These are phyloP conservation scores for Fusarium sulawesiense DNA, from an alignment of 2,329 filamentous ascomycete species.

Conservation along the genomic window DNA sequence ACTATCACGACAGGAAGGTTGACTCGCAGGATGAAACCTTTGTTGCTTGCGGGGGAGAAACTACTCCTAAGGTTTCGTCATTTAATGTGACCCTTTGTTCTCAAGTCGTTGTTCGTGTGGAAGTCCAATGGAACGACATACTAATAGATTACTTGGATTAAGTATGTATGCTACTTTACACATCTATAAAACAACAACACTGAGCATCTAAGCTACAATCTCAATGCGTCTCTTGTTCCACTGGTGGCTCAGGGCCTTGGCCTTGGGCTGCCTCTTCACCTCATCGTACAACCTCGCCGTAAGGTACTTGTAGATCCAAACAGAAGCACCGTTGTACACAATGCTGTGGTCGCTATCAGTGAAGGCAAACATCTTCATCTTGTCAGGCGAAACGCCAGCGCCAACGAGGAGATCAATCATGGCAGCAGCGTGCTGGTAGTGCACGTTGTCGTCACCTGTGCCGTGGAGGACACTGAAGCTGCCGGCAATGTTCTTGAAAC, in stretches of 20 bases:
- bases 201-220: background rate
- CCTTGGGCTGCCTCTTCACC: conserved; percentile 63
- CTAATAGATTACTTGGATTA: background rate
- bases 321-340: conserved; percentile 64
- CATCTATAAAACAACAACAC: background rate
- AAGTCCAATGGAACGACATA: no score
- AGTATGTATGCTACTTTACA: background rate
- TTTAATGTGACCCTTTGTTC: rapidly evolving
- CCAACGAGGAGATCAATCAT: conserved; percentile 71
- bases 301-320: conserved; percentile 72
- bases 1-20: background rate
- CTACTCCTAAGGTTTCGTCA: no score
- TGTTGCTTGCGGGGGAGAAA: background rate
- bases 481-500: conserved; percentile 72
- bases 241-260: conserved; percentile 47
- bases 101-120: no score
- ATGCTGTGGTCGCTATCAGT: conserved; percentile 75
- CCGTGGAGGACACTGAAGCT: conserved; percentile 73
- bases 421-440: conserved; percentile 74
- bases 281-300: conserved; percentile 71
- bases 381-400: conserved; percentile 67
- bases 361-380: conserved; percentile 73
- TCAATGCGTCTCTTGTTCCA: conserved; percentile 47
- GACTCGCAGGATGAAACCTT: rapidly evolving
- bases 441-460: conserved; percentile 77